These are phyloP conservation scores for Taxillus chinensis DNA, from an alignment of 164 flowering plant genomes.

Conservation along the genomic window DNA sequence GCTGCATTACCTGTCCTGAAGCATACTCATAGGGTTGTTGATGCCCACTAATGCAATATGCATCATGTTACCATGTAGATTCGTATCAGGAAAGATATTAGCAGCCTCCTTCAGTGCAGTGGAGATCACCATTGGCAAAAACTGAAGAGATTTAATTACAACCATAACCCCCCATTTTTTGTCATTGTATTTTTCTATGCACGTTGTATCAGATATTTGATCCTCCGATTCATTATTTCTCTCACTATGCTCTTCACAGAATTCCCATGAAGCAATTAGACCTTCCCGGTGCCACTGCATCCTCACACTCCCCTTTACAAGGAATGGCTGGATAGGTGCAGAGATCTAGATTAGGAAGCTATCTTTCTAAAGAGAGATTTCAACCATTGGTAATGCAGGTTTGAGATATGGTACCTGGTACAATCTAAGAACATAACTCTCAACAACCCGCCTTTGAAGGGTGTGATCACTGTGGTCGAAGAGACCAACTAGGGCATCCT, in stretches of 20 bases:
- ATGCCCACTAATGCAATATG: slow-evolving; percentile 91
- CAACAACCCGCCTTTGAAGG: slow-evolving; percentile 95
- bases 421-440: slow-evolving; percentile 86
- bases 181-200: slow-evolving; percentile 49
- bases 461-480: slow-evolving; percentile 99
- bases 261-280: slow-evolving; percentile 94
- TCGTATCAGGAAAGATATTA: slow-evolving; percentile 29
- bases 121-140: slow-evolving; percentile 53
- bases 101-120: slow-evolving; percentile 74
- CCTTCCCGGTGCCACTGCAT: slow-evolving; percentile 99
- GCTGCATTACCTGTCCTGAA: slow-evolving; percentile 85
- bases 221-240: slow-evolving; percentile 41
- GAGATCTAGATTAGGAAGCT: slow-evolving; percentile 12
- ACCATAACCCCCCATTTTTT: slow-evolving; percentile 98
- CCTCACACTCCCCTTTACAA: slow-evolving; percentile 86
- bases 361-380: background rate
- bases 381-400: slow-evolving; percentile 1
- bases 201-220: slow-evolving; percentile 20
- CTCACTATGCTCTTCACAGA: slow-evolving; percentile 71
- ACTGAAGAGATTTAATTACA: slow-evolving; percentile 86
- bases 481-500: slow-evolving; percentile 94
- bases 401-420: slow-evolving; percentile 63
- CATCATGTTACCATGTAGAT: slow-evolving; percentile 70
- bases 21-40: slow-evolving; percentile 90
- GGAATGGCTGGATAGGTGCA: slow-evolving; percentile 68